Conservation (phyloP, 2,329 filamentous ascomycete genomes). For the Colletotrichum sp. region DNA sequence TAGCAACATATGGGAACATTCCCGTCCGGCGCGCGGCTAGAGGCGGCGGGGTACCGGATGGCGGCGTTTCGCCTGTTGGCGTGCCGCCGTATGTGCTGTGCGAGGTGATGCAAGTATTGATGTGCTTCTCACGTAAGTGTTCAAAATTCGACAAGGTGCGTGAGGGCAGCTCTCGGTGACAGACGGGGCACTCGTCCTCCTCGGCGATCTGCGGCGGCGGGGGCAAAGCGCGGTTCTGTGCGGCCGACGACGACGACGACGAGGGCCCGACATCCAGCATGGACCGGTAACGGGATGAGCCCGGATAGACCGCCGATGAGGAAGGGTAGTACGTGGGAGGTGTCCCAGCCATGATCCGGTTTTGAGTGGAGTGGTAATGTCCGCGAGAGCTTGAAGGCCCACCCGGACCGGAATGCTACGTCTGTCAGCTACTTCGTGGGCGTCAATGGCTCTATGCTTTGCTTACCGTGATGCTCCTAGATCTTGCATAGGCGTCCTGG, state of each 20-base stretch:
- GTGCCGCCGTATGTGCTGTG: slow-evolving; percentile 56
- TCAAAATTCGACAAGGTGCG: slow-evolving; percentile 59
- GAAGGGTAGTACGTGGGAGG: slow-evolving; percentile 39
- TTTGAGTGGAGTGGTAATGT: slow-evolving; percentile 39
- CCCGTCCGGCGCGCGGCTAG: slow-evolving; percentile 55
- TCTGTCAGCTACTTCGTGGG: slow-evolving; percentile 10
- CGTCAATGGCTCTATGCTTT: background rate
- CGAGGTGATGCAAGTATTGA: slow-evolving; percentile 60
- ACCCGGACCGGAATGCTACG: slow-evolving; percentile 28
- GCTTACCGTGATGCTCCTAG: slow-evolving; percentile 19
- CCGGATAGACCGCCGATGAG: slow-evolving; percentile 23
- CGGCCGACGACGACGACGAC: slow-evolving; percentile 39
- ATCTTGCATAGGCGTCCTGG: slow-evolving; percentile 36
- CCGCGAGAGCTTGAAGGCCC: slow-evolving; percentile 29
- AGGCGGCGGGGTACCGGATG: slow-evolving; percentile 30
- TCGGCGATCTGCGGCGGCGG: slow-evolving; percentile 62
- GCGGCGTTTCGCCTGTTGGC: slow-evolving; percentile 25
- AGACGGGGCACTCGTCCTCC: slow-evolving; percentile 82
- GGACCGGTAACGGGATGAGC: slow-evolving; percentile 30
- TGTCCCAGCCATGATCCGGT: slow-evolving; percentile 45
- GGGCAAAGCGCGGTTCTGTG: slow-evolving; percentile 42
- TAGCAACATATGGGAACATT: slow-evolving; percentile 69
- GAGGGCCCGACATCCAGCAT: slow-evolving; percentile 36
- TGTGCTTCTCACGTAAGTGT: slow-evolving; percentile 61
- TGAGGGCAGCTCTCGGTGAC: slow-evolving; percentile 73